Evolutionary conservation across 2,329 filamentous ascomycete species (phyloP).

Genomic region (Beauveria pseudobassiana): DNA sequence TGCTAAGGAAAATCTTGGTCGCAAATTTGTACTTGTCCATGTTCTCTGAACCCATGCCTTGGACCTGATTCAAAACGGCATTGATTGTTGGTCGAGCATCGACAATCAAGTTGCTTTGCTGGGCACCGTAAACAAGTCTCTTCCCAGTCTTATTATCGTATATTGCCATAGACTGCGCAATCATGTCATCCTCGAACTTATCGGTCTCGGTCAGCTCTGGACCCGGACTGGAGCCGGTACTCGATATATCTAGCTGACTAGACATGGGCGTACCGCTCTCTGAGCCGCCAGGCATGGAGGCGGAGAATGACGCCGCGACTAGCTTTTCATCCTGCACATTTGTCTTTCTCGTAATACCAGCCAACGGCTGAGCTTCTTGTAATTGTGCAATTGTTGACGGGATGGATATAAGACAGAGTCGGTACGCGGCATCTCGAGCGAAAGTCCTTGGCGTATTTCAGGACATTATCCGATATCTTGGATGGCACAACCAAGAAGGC

Average conservation of each 20-base stretch:
- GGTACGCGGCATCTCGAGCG: conserved; percentile 86
- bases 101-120: conserved; percentile 90
- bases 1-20: conserved; percentile 85
- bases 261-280: conserved; percentile 27
- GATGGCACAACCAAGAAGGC: conserved; percentile 76
- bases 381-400: conserved; percentile 93
- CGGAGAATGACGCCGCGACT: conserved; percentile 78
- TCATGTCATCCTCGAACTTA: conserved; percentile 60
- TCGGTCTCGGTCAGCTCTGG: conserved; percentile 55
- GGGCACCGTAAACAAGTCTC: conserved; percentile 75
- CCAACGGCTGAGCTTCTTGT: conserved; percentile 83
- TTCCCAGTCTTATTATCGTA: conserved; percentile 54
- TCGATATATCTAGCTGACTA: conserved; percentile 44
- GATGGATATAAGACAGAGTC: conserved; percentile 87
- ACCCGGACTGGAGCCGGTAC: conserved; percentile 27
- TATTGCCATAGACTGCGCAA: conserved; percentile 32
- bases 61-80: conserved; percentile 86
- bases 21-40: conserved; percentile 96
- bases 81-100: conserved; percentile 93
- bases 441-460: conserved; percentile 88
- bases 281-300: conserved; percentile 25
- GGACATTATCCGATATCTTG: conserved; percentile 89
- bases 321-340: conserved; percentile 95
- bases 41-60: conserved; percentile 90
- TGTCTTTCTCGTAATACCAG: conserved; percentile 77